These are phyloP conservation scores for Yamadazyma conglobata DNA, from an alignment of 1,139 yeast species.

Conservation along the genomic window DNA sequence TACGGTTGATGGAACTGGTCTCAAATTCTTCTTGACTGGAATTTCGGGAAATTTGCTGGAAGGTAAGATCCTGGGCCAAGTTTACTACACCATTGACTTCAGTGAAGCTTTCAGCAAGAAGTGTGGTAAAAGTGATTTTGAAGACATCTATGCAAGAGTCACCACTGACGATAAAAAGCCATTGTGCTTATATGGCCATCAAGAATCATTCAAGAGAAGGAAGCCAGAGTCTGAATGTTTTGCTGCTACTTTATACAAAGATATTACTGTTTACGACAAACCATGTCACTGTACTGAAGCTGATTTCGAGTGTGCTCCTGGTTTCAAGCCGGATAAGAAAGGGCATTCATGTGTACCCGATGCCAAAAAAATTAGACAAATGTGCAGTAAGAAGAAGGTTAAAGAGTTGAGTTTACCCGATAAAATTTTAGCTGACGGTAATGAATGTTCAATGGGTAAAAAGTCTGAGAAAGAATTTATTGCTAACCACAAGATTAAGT, in stretches of 20 bases:
- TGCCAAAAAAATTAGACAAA: conserved; percentile 21
- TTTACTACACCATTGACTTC: conserved; percentile 57
- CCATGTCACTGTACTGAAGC: conserved; percentile 61
- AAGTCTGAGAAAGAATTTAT: conserved; percentile 26
- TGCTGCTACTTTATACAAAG: conserved; percentile 57
- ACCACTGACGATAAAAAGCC: conserved; percentile 48
- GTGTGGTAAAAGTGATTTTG: conserved; percentile 59
- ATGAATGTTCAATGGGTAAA: conserved; percentile 40
- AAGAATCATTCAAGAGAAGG: conserved; percentile 64
- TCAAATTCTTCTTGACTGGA: conserved; percentile 57
- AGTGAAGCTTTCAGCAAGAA: conserved; percentile 49
- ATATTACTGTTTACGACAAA: conserved; percentile 52
- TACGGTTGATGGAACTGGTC: conserved; percentile 72
- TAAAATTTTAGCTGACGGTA: conserved; percentile 46
- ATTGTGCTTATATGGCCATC: conserved; percentile 70
- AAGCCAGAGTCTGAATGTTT: conserved; percentile 68
- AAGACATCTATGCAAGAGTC: conserved; percentile 61
- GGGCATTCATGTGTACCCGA: conserved; percentile 53
- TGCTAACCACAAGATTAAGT: conserved; percentile 24
- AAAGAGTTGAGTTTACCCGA: conserved; percentile 28
- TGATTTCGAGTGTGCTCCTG: conserved; percentile 75
- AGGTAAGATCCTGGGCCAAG: conserved; percentile 16
- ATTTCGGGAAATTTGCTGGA: conserved; percentile 22
- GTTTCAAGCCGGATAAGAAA: conserved; percentile 43
- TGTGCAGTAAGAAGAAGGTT: conserved; percentile 23